Conservation (phyloP, 495 filamentous ascomycete species). For the Clavariopsis aquatica region DNA sequence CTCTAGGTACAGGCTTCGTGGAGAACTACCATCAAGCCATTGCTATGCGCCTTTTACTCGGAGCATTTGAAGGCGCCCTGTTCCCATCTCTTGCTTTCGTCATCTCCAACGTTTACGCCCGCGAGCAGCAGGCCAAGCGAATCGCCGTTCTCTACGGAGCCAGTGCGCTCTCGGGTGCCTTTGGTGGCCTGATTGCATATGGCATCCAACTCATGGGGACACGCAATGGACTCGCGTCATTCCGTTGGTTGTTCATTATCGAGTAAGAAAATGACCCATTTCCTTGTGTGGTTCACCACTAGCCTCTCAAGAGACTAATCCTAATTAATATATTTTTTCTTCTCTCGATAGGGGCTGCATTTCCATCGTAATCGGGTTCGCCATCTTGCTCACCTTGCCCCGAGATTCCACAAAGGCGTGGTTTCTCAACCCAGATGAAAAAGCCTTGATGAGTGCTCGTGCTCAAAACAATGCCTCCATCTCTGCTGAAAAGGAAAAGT, state of each 20-base stretch:
- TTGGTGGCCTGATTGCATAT: constrained; percentile 36
- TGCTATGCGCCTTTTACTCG: constrained; percentile 22
- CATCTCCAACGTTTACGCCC: constrained; percentile 23
- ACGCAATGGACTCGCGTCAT: constrained; percentile 19
- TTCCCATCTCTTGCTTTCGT: constrained; percentile 19
- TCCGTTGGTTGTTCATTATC: constrained; percentile 36
- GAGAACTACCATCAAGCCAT: constrained; percentile 18
- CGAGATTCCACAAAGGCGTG: constrained; percentile 14
- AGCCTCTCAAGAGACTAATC: too few species aligned
- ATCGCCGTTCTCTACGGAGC: constrained; percentile 17
- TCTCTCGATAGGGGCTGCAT: constrained; percentile 8
- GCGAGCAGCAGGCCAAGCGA: constrained; percentile 14
- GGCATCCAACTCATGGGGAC: constrained; percentile 27
- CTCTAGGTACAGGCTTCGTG: constrained; percentile 23
- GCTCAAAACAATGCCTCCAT: constrained; percentile 7
- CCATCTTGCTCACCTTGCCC: constrained; percentile 27
- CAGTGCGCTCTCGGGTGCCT: constrained; percentile 28
- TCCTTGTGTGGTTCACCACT: too few species aligned
- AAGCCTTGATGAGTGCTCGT: constrained; percentile 20
- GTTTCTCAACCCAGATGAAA: constrained; percentile 31
- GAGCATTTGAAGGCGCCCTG: constrained; percentile 27
- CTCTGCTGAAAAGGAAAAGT: constrained; percentile 9
- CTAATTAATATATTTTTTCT: too few species aligned
- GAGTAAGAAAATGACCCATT: too few species aligned
- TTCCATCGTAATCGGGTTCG: constrained; percentile 22